phyloP scores from a whole-genome alignment of 129 eudicot genomes.

The Kitagawia praeruptora region DNA sequence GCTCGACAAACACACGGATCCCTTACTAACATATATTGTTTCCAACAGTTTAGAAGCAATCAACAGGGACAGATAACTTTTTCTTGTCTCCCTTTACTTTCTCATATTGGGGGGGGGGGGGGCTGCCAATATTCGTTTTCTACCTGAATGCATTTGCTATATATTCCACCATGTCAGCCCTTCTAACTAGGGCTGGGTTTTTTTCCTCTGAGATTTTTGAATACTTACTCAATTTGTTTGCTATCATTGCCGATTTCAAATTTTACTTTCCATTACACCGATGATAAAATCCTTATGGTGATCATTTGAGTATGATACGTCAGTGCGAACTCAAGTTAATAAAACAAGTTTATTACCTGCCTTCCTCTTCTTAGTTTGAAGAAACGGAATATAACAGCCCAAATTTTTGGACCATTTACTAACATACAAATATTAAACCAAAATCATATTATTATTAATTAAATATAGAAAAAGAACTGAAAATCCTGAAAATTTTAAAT shows the following conservation, averaged over 20 bases:
- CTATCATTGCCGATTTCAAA: not conserved
- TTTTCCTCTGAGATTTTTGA: not conserved
- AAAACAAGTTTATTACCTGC: not conserved
- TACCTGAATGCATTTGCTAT: slow-evolving; percentile 98
- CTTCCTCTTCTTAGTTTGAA: not conserved
- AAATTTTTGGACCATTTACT: too few relatives aligned
- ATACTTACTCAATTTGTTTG: not conserved
- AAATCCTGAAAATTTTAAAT: too few relatives aligned
- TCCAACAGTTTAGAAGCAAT: slow-evolving; percentile 75
- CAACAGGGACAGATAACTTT: slow-evolving; percentile 78
- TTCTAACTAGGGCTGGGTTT: slow-evolving; percentile 13
- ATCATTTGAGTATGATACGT: too few relatives aligned
- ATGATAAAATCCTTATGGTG: not conserved
- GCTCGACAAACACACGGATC: not conserved
- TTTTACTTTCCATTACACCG: not conserved
- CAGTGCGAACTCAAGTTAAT: not conserved
- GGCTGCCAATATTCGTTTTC: slow-evolving; percentile 98
- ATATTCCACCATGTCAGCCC: slow-evolving; percentile 81
- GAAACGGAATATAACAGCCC: not conserved
- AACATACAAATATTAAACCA: too few relatives aligned
- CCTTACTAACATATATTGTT: not conserved
- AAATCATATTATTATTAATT: too few relatives aligned
- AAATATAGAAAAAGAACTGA: too few relatives aligned
- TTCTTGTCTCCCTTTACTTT: slow-evolving; percentile 69
- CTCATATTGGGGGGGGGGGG: slow-evolving; percentile 77